These are phyloP conservation scores for Trametopsis cervina DNA, from an alignment of 768 basidiomycete species.

Conservation along the genomic window DNA sequence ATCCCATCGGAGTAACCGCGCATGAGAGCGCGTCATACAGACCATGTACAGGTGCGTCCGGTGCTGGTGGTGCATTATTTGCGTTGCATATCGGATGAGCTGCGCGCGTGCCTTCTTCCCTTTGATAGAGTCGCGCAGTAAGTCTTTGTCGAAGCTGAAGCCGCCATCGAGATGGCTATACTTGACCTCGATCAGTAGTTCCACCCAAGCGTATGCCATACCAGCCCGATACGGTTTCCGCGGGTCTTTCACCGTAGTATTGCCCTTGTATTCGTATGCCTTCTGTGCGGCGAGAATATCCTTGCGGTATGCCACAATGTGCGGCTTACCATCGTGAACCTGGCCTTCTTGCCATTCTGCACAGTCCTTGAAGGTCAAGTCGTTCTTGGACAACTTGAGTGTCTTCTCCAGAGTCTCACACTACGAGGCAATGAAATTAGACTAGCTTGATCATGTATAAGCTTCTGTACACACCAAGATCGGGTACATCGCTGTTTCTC, in stretches of 20 bases:
- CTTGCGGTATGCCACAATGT: too few relatives aligned
- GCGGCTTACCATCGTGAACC: too few relatives aligned
- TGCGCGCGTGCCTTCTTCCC: neutral
- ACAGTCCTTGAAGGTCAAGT: too few relatives aligned
- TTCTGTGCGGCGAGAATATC: too few relatives aligned
- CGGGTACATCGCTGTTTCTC: too few relatives aligned
- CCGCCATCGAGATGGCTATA: neutral
- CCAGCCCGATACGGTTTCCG: neutral
- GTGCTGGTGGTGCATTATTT: conserved; percentile 6
- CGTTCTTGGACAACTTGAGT: too few relatives aligned
- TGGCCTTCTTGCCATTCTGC: too few relatives aligned
- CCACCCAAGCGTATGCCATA: neutral
- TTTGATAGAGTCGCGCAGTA: neutral
- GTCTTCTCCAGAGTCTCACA: too few relatives aligned
- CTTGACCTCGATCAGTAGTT: neutral
- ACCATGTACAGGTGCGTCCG: neutral
- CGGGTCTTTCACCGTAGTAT: neutral
- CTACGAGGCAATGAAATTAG: too few relatives aligned
- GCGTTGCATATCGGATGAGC: neutral
- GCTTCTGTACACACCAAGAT: too few relatives aligned
- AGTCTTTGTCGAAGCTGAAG: neutral
- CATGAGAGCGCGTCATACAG: neutral
- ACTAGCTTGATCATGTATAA: too few relatives aligned
- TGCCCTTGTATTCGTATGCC: too few relatives aligned
- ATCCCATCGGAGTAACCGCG: conserved; percentile 1